phyloP scores from a whole-genome alignment of 371 early-diverging fungal species.

The Lichtheimia ornata region DNA sequence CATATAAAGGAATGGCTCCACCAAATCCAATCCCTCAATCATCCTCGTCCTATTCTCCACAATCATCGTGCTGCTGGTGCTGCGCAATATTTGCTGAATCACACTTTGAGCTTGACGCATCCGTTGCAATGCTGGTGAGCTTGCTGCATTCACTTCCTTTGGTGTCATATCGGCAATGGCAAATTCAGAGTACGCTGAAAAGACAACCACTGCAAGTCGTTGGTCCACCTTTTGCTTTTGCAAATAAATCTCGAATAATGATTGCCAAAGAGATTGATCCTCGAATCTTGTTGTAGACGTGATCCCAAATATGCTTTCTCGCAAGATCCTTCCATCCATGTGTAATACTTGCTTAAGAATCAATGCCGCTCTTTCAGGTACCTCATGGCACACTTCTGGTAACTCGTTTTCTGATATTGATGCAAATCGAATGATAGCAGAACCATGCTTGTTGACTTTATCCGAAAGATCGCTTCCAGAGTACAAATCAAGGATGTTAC shows the following conservation, averaged over 20 bases:
- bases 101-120: background rate
- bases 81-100: too few relatives aligned
- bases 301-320: constrained; percentile 5
- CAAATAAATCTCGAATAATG: background rate
- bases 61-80: too few relatives aligned
- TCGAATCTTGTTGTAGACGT: constrained; percentile 1
- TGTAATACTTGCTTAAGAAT: constrained; percentile 12
- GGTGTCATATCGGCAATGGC: constrained; percentile 8
- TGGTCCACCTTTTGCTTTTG: background rate
- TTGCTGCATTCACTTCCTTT: background rate
- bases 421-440: constrained; percentile 23
- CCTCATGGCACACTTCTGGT: constrained; percentile 24
- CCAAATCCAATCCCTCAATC: background rate
- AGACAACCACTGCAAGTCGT: background rate
- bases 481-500: too few relatives aligned
- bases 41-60: background rate
- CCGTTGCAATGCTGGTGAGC: background rate
- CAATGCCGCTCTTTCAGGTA: constrained; percentile 22
- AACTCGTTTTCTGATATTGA: constrained; percentile 8
- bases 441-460: constrained; percentile 27
- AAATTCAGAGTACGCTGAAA: background rate
- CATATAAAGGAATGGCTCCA: background rate
- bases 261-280: constrained; percentile 1
- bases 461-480: constrained; percentile 12
- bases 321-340: constrained; percentile 1